Conservation (phyloP, 225 moss, liverwort and hornwort species). For the Takakia lepidozioides region DNA sequence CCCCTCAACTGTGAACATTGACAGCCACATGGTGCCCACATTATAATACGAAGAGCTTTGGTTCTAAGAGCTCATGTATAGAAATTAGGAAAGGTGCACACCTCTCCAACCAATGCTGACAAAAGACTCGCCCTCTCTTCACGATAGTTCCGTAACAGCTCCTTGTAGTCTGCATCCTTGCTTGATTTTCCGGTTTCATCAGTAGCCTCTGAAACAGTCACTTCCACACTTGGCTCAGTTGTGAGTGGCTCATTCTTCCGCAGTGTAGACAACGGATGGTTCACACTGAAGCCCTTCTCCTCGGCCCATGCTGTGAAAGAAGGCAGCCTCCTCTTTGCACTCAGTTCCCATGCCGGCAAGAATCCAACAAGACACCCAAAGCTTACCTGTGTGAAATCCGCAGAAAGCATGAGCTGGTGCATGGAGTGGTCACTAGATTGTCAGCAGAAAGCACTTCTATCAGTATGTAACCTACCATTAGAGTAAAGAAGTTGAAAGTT, state of each 20-base stretch:
- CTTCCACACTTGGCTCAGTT: conserved; percentile 14
- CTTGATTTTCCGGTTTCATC: conserved; percentile 10
- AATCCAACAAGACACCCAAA: conserved; percentile 69
- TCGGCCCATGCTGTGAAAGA: conserved; percentile 55
- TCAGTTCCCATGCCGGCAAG: conserved; percentile 60
- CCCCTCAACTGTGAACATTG: too few species aligned
- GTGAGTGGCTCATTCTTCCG: conserved; percentile 9
- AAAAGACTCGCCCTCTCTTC: conserved; percentile 29
- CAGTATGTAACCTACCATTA: too few species aligned
- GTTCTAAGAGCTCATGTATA: too few species aligned
- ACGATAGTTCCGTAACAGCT: conserved; percentile 37
- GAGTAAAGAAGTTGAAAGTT: too few species aligned
- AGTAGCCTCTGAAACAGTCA: conserved; percentile 4
- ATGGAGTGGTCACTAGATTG: too few species aligned
- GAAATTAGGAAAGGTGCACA: too few species aligned
- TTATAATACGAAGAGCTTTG: too few species aligned
- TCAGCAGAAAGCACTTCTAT: too few species aligned
- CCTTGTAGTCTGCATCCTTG: conserved; percentile 31
- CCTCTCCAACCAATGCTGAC: conserved; percentile 46
- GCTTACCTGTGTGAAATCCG: conserved; percentile 32
- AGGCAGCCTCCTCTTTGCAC: conserved; percentile 37
- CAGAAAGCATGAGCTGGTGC: too few species aligned
- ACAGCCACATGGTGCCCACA: too few species aligned
- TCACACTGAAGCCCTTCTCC: conserved; percentile 24
- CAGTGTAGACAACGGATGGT: conserved; percentile 9